Conservation (phyloP, 495 filamentous ascomycete species). For the Immersiella caudata region DNA sequence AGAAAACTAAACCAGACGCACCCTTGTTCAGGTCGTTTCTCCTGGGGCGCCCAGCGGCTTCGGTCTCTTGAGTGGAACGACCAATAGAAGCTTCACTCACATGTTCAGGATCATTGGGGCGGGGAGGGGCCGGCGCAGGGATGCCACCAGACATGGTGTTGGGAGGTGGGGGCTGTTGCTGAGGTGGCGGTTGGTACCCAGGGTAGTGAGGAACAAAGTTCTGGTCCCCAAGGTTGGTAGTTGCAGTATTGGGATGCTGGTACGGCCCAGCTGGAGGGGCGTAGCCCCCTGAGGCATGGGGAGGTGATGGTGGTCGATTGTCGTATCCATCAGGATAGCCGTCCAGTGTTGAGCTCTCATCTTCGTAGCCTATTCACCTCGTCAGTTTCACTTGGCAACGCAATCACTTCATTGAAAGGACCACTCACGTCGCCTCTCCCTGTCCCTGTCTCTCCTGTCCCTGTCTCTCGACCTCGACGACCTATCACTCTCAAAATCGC, state of each 20-base stretch:
- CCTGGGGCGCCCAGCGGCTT: constrained; percentile 25
- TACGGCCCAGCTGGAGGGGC: constrained; percentile 17
- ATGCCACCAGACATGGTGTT: constrained; percentile 21
- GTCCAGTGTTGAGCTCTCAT: constrained; percentile 37
- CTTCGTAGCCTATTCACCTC: constrained; percentile 44
- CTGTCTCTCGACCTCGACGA: constrained; percentile 18
- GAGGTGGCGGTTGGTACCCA: constrained; percentile 41
- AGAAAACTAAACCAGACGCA: constrained; percentile 32
- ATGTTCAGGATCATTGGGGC: constrained; percentile 38
- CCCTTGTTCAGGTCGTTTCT: constrained; percentile 31
- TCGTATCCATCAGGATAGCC: constrained; percentile 40
- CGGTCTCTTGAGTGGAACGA: constrained; percentile 30
- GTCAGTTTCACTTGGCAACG: neutral
- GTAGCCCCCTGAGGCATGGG: constrained; percentile 56
- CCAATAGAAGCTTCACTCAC: constrained; percentile 44
- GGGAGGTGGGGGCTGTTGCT: constrained; percentile 32
- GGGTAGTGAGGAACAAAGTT: constrained; percentile 31
- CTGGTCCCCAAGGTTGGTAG: constrained; percentile 35
- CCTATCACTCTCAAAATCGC: constrained; percentile 13
- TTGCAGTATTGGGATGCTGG: constrained; percentile 44
- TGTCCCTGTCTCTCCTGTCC: constrained; percentile 34
- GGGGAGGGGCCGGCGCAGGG: constrained; percentile 27
- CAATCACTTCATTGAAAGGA: neutral
- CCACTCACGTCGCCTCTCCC: constrained; percentile 43
- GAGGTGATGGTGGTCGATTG: constrained; percentile 49